Base-by-base conservation (phyloP, 441 rosid genomes). In the Mallotus repandus region DNA sequence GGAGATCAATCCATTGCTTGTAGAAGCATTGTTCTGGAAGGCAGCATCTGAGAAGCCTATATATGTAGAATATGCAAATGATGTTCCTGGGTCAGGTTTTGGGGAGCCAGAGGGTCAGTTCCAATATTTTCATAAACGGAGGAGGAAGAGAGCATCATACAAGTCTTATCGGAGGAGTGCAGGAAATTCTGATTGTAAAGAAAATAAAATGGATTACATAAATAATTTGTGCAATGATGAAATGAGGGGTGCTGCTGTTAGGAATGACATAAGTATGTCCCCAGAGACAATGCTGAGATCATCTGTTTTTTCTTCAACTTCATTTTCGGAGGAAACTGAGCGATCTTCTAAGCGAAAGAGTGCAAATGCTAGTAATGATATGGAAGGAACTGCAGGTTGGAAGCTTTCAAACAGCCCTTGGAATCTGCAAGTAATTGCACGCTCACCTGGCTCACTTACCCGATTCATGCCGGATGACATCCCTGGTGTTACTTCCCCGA, bases 401-500 rank as follows among this genome's bases (percentile, higher is more conserved):
- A 96, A 96, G 86, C 98, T 96, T 72, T 89, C 99, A 49, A 96
- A 92, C 78, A 92, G 99, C 82, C 95, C 97, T 41, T 97, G 99
- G 98, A 97, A 94, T 83, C 88, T 97, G 78, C 97, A 94, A 85
- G 88, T 84, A 67, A 92, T 97, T 81, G 98, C 98, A 16, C 92
- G 97, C 19, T 87, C 99, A 67, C 89, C 97, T 77, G 98, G 99
- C 58, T 97, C 99, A 38, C 91, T 97, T 58, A 94, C 98, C 10
- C 97, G 99, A 46, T 97, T 92, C 81, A 94, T 97, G 99, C 97
- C 98, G 16, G 99, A 97, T 84, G 98, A 97, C 78, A 97, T 97
- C 71, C 99, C 98, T 4, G 99, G 99, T 74, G 99, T 97, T 60
- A 91, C 99, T 68, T 92, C 98, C 71, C 98, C 99, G 55, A 94